These are phyloP conservation scores for Corinectria fuckeliana DNA, from an alignment of 2,329 filamentous ascomycete genomes.

Conservation along the genomic window DNA sequence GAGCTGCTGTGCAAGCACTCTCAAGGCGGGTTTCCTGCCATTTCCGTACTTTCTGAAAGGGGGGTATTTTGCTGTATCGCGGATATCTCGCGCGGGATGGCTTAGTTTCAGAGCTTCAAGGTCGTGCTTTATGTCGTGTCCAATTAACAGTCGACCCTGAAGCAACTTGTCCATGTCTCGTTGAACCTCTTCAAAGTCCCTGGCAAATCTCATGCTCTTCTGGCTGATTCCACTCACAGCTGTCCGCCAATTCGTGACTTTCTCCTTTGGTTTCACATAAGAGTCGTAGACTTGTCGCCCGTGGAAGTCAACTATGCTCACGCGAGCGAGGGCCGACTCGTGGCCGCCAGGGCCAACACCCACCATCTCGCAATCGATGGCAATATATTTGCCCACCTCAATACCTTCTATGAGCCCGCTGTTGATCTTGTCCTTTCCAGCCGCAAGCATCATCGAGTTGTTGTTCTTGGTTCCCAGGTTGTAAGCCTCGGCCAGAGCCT, in stretches of 20 bases:
- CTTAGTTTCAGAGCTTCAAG: conserved; percentile 77
- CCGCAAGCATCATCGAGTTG: conserved; percentile 54
- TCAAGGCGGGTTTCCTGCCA: conserved; percentile 73
- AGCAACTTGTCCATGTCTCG: conserved; percentile 72
- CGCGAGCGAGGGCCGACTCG: conserved; percentile 80
- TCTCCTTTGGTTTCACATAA: conserved; percentile 79
- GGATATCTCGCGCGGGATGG: conserved; percentile 78
- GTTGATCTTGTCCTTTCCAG: conserved; percentile 63
- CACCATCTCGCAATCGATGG: conserved; percentile 98
- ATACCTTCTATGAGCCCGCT: conserved; percentile 66
- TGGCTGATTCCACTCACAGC: conserved; percentile 81
- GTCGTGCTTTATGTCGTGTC: conserved; percentile 83
- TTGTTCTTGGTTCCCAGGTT: conserved; percentile 58
- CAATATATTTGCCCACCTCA: conserved; percentile 86
- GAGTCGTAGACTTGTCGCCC: conserved; percentile 93
- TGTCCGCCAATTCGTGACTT: conserved; percentile 90
- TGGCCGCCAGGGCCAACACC: conserved; percentile 76
- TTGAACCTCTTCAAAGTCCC: conserved; percentile 80
- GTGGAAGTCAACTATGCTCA: conserved; percentile 92
- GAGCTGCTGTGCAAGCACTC: conserved; percentile 62
- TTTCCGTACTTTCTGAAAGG: conserved; percentile 74
- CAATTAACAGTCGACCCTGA: conserved; percentile 75
- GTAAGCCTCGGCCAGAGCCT: conserved; percentile 68
- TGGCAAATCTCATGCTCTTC: conserved; percentile 72
- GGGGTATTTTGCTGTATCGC: conserved; percentile 82